These are phyloP conservation scores for Thuidium tamariscinum DNA, from an alignment of 225 moss, liverwort and hornwort genomes.

Conservation along the genomic window DNA sequence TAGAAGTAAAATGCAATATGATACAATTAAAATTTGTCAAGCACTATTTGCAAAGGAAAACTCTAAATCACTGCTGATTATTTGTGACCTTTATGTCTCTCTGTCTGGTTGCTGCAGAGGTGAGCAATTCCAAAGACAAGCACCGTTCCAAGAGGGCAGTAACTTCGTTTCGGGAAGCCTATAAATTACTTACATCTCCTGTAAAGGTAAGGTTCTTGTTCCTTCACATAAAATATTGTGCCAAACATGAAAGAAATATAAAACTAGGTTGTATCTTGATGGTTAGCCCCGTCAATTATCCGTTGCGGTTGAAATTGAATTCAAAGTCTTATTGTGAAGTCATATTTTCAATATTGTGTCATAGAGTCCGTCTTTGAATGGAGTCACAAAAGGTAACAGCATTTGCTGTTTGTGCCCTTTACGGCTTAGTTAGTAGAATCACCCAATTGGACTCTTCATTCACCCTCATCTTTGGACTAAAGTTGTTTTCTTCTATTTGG, in stretches of 20 bases:
- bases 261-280: not conserved
- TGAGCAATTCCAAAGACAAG: conserved; percentile 13
- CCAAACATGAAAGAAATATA: not conserved
- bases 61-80: not conserved
- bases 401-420: not conserved
- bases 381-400: not conserved
- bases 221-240: not conserved
- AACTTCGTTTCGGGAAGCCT: conserved; percentile 59
- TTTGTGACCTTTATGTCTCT: not conserved
- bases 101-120: conserved; percentile 11
- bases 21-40: not conserved
- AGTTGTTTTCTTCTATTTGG: not conserved
- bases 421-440: not conserved
- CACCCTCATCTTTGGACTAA: not conserved
- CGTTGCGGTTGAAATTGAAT: not conserved
- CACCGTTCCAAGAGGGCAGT: conserved; percentile 24
- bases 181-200: conserved; percentile 50
- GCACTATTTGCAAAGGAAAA: not conserved
- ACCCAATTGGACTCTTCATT: not conserved
- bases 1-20: not conserved
- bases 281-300: not conserved
- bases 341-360: not conserved
- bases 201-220: conserved; percentile 43
- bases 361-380: not conserved
- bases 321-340: not conserved